A percentile compares a stretch with the other conserved stretches of the same genome.
Evolutionary conservation across 1,284 basidiomycete genomes (phyloP).

Genomic region (Athelia sp.): DNA sequence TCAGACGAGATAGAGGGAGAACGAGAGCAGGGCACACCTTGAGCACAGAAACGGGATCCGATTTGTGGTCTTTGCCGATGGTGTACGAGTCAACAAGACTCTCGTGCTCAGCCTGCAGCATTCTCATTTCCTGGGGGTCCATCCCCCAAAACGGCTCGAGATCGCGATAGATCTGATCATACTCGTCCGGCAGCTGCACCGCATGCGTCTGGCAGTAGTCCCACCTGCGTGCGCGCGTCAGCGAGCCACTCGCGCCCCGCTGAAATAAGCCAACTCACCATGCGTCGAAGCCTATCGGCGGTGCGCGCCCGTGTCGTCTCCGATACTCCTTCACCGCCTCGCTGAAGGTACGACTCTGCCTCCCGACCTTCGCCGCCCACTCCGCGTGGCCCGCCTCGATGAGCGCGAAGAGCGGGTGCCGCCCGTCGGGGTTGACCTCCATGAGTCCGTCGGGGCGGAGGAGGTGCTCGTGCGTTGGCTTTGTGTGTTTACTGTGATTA

Average conservation of each 20-base stretch:
- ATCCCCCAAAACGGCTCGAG: constrained; percentile 54
- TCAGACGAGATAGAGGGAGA: constrained; percentile 15
- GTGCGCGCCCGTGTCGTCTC: constrained; percentile 36
- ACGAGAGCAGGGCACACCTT: too few relatives aligned
- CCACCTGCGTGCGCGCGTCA: constrained; percentile 41
- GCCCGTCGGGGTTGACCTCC: constrained; percentile 23
- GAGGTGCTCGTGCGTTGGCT: constrained; percentile 13
- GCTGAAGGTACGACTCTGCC: constrained; percentile 39
- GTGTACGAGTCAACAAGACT: constrained; percentile 29
- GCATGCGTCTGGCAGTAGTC: constrained; percentile 46
- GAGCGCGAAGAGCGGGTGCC: constrained; percentile 40
- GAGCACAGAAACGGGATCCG: constrained; percentile 27
- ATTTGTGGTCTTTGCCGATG: constrained; percentile 25
- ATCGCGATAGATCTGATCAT: constrained; percentile 48
- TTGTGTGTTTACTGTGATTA: too few relatives aligned
- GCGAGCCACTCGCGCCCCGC: background rate
- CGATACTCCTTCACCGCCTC: constrained; percentile 42
- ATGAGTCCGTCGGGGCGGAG: constrained; percentile 23
- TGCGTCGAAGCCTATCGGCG: constrained; percentile 51
- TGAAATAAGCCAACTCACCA: too few relatives aligned
- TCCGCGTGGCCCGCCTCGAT: constrained; percentile 32
- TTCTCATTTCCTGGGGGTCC: constrained; percentile 37
- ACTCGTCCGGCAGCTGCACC: constrained; percentile 57
- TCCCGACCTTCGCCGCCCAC: constrained; percentile 35
- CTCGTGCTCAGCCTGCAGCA: constrained; percentile 34